Evolutionary conservation across 2,329 filamentous ascomycete species (phyloP).

Genomic region (Whalleya microplaca): DNA sequence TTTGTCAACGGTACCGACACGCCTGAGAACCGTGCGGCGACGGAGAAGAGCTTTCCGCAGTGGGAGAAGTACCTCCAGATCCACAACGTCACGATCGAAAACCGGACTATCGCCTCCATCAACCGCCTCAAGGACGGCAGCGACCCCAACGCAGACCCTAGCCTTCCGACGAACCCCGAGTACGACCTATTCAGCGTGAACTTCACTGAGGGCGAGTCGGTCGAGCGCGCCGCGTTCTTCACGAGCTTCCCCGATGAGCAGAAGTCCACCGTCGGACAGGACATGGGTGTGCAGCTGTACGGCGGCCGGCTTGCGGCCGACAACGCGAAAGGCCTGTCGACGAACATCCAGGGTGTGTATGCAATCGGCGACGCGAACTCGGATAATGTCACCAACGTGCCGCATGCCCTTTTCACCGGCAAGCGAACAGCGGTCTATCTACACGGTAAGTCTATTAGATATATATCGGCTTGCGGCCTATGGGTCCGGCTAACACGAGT

Average conservation of each 20-base stretch:
- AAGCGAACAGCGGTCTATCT: constrained; percentile 61
- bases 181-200: constrained; percentile 59
- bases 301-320: constrained; percentile 50
- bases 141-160: constrained; percentile 43
- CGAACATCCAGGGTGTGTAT: constrained; percentile 58
- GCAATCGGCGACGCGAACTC: constrained; percentile 64
- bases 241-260: constrained; percentile 53
- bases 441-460: constrained; percentile 50
- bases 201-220: constrained; percentile 49
- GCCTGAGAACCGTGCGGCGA: constrained; percentile 41
- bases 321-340: constrained; percentile 46
- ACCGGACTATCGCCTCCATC: constrained; percentile 55
- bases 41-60: constrained; percentile 45
- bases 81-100: constrained; percentile 58
- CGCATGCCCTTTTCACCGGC: constrained; percentile 62
- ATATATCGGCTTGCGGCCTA: not conserved
- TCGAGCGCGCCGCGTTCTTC: constrained; percentile 56
- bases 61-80: constrained; percentile 55
- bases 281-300: constrained; percentile 51
- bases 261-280: constrained; percentile 48
- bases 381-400: constrained; percentile 63
- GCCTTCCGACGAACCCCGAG: constrained; percentile 49
- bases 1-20: constrained; percentile 65
- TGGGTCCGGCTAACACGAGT: not conserved
- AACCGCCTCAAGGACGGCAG: constrained; percentile 48